phyloP scores from a whole-genome alignment of 768 basidiomycete genomes.

The Suillus subluteus region DNA sequence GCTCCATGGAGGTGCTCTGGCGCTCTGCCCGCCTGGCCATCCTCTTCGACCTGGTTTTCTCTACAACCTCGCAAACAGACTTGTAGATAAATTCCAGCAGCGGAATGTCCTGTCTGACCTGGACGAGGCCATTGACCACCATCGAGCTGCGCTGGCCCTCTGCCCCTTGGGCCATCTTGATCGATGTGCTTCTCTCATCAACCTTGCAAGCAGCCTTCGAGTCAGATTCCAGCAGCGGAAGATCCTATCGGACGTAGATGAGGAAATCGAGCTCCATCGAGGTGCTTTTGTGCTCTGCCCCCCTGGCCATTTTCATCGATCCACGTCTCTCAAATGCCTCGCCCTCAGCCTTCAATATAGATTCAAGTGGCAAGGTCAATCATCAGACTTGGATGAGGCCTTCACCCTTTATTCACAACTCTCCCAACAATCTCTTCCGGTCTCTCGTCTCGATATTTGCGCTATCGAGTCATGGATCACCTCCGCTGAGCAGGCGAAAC shows the following conservation, averaged over 20 bases:
- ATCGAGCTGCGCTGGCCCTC: constrained; percentile 16
- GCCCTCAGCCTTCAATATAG: constrained; percentile 26
- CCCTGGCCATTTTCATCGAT: constrained; percentile 17
- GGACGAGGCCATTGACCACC: constrained; percentile 17
- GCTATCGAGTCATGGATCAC: constrained; percentile 26
- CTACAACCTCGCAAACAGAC: constrained; percentile 17
- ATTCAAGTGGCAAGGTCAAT: constrained; percentile 23
- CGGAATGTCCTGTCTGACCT: constrained; percentile 15
- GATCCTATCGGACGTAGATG: constrained; percentile 6
- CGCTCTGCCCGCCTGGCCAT: constrained; percentile 6
- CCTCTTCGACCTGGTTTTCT: constrained; percentile 10
- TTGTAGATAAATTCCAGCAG: constrained; percentile 18
- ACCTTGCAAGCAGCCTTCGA: constrained; percentile 3
- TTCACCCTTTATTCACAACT: constrained; percentile 24
- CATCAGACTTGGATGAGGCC: constrained; percentile 25
- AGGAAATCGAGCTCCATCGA: constrained; percentile 19
- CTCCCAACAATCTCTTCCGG: constrained; percentile 20
- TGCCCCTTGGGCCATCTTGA: constrained; percentile 16
- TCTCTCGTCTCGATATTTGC: constrained; percentile 20
- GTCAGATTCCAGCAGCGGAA: background rate
- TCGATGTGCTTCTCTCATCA: constrained; percentile 10
- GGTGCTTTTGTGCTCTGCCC: constrained; percentile 26
- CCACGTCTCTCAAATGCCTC: constrained; percentile 20
- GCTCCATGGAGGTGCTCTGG: constrained; percentile 19
- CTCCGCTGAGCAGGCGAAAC: constrained; percentile 22